Conservation (phyloP, 495 filamentous ascomycete species). For the Penicillium soppii region DNA sequence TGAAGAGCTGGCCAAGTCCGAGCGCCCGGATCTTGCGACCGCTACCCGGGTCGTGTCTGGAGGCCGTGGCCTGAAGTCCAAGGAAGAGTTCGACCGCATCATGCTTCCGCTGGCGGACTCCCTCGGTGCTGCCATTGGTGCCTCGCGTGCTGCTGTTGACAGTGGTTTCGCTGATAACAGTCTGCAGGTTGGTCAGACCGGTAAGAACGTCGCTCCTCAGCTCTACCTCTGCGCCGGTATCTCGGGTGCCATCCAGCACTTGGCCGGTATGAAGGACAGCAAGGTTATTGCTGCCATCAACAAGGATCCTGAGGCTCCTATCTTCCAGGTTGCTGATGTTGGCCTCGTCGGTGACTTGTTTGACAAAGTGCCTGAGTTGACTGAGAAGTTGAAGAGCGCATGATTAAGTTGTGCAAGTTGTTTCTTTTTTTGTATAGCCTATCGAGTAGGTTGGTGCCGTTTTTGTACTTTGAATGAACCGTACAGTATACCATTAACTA, state of each 20-base stretch:
- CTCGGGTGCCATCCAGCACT: slow-evolving; percentile 94
- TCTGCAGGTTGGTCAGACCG: slow-evolving; percentile 95
- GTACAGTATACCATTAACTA: slow-evolving; percentile 36
- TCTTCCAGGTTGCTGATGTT: slow-evolving; percentile 97
- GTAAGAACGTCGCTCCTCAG: slow-evolving; percentile 96
- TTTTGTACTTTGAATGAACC: slow-evolving; percentile 20
- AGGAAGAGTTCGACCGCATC: slow-evolving; percentile 90
- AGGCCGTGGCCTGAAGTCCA: slow-evolving; percentile 91
- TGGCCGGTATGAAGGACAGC: slow-evolving; percentile 99
- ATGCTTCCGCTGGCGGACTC: slow-evolving; percentile 91
- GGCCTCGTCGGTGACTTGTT: slow-evolving; percentile 95
- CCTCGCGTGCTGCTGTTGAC: slow-evolving; percentile 92
- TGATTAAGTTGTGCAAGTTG: slow-evolving; percentile 28
- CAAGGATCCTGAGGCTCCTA: slow-evolving; percentile 94
- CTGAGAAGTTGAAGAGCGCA: slow-evolving; percentile 79
- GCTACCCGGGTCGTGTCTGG: slow-evolving; percentile 89
- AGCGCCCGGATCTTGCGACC: slow-evolving; percentile 91
- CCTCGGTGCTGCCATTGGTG: slow-evolving; percentile 89
- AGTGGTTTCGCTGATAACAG: slow-evolving; percentile 99
- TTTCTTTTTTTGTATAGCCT: slow-evolving; percentile 23
- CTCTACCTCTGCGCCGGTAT: slow-evolving; percentile 95
- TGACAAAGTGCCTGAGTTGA: slow-evolving; percentile 92
- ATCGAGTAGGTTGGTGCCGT: slow-evolving; percentile 18
- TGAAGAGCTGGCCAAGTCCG: slow-evolving; percentile 87
- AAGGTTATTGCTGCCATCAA: slow-evolving; percentile 99